Percentiles rank a stretch among this genome's conserved stretches.
Conservation (phyloP, 768 basidiomycete species). For the Lyophyllum decastes region DNA sequence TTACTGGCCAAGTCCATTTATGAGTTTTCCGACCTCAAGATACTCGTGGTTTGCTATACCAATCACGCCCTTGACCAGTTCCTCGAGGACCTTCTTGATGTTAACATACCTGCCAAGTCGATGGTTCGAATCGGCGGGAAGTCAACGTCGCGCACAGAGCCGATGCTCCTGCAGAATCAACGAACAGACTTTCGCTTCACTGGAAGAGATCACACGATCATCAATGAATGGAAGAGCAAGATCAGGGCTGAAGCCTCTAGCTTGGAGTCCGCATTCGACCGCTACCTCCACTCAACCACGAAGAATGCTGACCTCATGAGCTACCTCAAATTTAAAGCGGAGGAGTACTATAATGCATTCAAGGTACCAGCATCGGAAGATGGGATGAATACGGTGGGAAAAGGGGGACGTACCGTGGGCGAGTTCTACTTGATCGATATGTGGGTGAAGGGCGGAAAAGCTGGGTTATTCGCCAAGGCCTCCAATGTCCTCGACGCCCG, state of each 20-base stretch:
- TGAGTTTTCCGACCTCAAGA: constrained; percentile 44
- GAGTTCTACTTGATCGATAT: constrained; percentile 2
- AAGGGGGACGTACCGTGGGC: neutral
- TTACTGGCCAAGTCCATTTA: constrained; percentile 63
- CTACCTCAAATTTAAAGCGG: constrained; percentile 7
- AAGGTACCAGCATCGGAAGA: neutral
- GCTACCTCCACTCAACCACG: neutral
- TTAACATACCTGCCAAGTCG: constrained; percentile 48
- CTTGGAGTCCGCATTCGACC: neutral
- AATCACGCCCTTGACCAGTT: constrained; percentile 78
- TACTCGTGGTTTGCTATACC: constrained; percentile 73
- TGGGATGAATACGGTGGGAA: neutral
- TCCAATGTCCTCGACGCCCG: neutral
- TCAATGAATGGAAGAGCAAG: constrained; percentile 40
- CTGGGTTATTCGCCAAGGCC: neutral
- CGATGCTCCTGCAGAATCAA: constrained; percentile 46
- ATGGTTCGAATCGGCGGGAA: constrained; percentile 67
- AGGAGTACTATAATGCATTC: constrained; percentile 2
- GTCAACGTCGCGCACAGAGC: constrained; percentile 45
- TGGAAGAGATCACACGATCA: constrained; percentile 37
- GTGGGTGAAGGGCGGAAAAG: constrained; percentile 2
- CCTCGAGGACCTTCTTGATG: constrained; percentile 58
- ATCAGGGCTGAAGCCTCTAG: constrained; percentile 2
- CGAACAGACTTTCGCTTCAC: constrained; percentile 22
- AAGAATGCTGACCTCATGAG: neutral